Conservation (phyloP, 2,329 filamentous ascomycete species). For the Penicillium sp. region DNA sequence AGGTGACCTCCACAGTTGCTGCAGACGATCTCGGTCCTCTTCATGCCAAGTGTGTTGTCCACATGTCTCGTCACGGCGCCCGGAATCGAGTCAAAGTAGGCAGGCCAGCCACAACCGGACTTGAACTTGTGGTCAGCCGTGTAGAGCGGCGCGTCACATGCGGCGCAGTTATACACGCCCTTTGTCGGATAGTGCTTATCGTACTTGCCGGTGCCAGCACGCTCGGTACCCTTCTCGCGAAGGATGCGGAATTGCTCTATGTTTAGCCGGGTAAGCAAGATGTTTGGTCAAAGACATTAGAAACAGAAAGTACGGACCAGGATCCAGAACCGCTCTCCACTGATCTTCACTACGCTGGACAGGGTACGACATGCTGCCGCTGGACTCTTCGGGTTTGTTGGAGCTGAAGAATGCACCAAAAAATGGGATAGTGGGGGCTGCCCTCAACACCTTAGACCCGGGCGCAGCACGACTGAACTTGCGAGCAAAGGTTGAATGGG, state of each 20-base stretch:
- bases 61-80: slow-evolving; percentile 81
- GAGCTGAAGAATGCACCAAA: slow-evolving; percentile 72
- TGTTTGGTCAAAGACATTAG: slow-evolving; percentile 39
- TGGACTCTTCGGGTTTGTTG: slow-evolving; percentile 47
- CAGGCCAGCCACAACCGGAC: slow-evolving; percentile 95
- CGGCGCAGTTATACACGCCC: slow-evolving; percentile 85
- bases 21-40: slow-evolving; percentile 89
- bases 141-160: slow-evolving; percentile 84
- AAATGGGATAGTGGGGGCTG: slow-evolving; percentile 78
- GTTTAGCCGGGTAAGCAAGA: background rate
- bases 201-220: slow-evolving; percentile 74
- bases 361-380: slow-evolving; percentile 60
- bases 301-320: slow-evolving; percentile 50
- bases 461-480: slow-evolving; percentile 26
- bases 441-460: slow-evolving; percentile 47
- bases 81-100: slow-evolving; percentile 93
- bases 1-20: slow-evolving; percentile 90
- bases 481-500: slow-evolving; percentile 15
- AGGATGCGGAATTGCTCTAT: slow-evolving; percentile 96
- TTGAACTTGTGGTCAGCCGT: slow-evolving; percentile 93
- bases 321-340: slow-evolving; percentile 82
- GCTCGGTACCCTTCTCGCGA: slow-evolving; percentile 87
- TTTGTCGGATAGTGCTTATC: slow-evolving; percentile 76
- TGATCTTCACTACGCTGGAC: slow-evolving; percentile 76
- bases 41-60: slow-evolving; percentile 76